A percentile compares a stretch with the other conserved stretches of the same genome.
Conservation (phyloP, 805 yeast genomes). For the Jamesozyma rosinii region DNA sequence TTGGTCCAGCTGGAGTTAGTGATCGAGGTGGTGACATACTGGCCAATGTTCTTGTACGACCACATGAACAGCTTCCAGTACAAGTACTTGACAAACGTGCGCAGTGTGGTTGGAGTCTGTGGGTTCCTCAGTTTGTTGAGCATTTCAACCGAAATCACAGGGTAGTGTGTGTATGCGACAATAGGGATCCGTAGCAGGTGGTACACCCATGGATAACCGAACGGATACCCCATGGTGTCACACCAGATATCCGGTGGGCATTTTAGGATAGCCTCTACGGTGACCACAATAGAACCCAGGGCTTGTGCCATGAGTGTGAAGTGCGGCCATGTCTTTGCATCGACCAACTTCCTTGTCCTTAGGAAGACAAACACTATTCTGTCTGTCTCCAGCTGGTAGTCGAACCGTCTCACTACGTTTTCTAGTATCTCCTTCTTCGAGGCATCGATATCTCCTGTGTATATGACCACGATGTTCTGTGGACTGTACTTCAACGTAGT, state of each 20-base stretch:
- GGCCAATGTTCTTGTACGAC: slow-evolving; percentile 57
- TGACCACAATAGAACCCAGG: slow-evolving; percentile 60
- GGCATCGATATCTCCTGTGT: slow-evolving; percentile 55
- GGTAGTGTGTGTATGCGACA: slow-evolving; percentile 87
- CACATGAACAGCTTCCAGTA: slow-evolving; percentile 69
- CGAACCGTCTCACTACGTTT: slow-evolving; percentile 49
- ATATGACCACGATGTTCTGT: slow-evolving; percentile 53
- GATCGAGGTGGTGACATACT: slow-evolving; percentile 52
- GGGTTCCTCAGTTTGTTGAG: slow-evolving; percentile 41
- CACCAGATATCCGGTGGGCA: slow-evolving; percentile 83
- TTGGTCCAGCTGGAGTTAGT: slow-evolving; percentile 91
- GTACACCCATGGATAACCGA: slow-evolving; percentile 59
- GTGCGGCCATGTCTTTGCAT: slow-evolving; percentile 62
- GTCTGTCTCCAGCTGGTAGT: slow-evolving; percentile 39
- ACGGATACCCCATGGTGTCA: slow-evolving; percentile 93
- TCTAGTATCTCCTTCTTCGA: slow-evolving; percentile 41
- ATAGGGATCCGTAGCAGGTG: slow-evolving; percentile 58
- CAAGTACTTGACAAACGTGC: slow-evolving; percentile 35
- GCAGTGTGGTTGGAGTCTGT: slow-evolving; percentile 17
- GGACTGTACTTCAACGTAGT: slow-evolving; percentile 47
- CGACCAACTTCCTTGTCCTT: slow-evolving; percentile 49
- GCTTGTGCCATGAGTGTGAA: slow-evolving; percentile 85
- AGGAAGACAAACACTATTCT: slow-evolving; percentile 58
- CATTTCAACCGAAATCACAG: slow-evolving; percentile 86
- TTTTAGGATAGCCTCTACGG: slow-evolving; percentile 58